Evolutionary conservation across 257 asterid genomes (phyloP).

Genomic region (Solanum piurae): DNA sequence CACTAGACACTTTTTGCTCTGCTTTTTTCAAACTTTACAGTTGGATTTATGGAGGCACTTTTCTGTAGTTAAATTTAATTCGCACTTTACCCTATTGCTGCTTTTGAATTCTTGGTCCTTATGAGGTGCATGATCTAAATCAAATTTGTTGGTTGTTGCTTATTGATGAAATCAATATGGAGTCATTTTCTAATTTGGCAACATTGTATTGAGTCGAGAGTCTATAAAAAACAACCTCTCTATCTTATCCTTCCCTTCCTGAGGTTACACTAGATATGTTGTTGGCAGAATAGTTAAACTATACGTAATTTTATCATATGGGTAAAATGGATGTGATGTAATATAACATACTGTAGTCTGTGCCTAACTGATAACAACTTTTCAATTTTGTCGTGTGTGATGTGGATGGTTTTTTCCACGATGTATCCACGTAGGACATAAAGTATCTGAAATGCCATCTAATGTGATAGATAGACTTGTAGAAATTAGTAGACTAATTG

Average conservation of each 20-base stretch:
- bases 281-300: not conserved
- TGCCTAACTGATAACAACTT: not conserved
- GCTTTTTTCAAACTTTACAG: constrained; percentile 4
- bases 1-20: not conserved
- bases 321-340: not conserved
- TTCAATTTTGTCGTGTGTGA: not conserved
- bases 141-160: not conserved
- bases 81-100: not conserved
- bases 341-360: not conserved
- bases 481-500: not conserved
- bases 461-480: not conserved
- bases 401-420: not conserved
- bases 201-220: not conserved
- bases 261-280: not conserved
- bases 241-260: too few species aligned
- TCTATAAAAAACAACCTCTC: not conserved
- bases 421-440: not conserved
- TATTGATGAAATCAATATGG: not conserved
- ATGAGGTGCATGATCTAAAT: not conserved
- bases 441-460: not conserved
- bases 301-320: not conserved
- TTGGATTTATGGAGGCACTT: not conserved
- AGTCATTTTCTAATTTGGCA: not conserved
- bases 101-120: not conserved
- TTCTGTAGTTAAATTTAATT: not conserved